These are phyloP conservation scores for Chenopodium berlandieri DNA, from an alignment of 148 eudicot genomes.

Conservation along the genomic window DNA sequence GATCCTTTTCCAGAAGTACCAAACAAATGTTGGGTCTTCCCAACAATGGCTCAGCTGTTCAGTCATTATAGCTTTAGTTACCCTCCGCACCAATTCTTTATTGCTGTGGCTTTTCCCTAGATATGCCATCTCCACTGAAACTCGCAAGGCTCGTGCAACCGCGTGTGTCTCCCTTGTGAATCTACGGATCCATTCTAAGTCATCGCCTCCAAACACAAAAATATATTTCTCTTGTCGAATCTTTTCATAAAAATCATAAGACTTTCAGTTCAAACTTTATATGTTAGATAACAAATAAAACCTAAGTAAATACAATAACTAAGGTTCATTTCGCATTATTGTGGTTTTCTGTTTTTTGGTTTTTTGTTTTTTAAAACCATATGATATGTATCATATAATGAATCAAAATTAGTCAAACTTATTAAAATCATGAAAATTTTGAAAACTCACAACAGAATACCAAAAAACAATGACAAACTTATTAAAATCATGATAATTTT, in stretches of 20 bases:
- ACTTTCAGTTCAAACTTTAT: neutral
- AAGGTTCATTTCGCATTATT: too few species aligned
- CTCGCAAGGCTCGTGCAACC: conserved; percentile 20
- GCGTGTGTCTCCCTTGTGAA: conserved; percentile 29
- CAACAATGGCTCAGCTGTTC: conserved; percentile 29
- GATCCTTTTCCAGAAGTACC: conserved; percentile 48
- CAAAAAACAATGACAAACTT: too few species aligned
- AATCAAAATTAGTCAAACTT: too few species aligned
- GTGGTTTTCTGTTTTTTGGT: too few species aligned
- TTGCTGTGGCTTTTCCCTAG: conserved; percentile 36
- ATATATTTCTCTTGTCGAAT: conserved; percentile 44
- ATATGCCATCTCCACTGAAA: conserved; percentile 49
- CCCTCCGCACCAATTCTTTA: neutral
- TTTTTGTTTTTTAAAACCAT: too few species aligned
- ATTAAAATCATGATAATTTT: too few species aligned
- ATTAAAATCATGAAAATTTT: too few species aligned
- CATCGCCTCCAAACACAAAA: conserved; percentile 43
- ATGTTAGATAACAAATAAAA: too few species aligned
- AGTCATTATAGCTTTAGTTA: neutral
- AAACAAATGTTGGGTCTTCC: conserved; percentile 22
- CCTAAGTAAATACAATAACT: too few species aligned
- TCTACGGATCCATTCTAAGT: conserved; percentile 42
- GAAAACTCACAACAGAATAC: too few species aligned
- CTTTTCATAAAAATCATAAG: conserved; percentile 19
- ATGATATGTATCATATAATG: too few species aligned